These are phyloP conservation scores for Lentinula aciculospora DNA, from an alignment of 768 basidiomycete species.

Conservation along the genomic window DNA sequence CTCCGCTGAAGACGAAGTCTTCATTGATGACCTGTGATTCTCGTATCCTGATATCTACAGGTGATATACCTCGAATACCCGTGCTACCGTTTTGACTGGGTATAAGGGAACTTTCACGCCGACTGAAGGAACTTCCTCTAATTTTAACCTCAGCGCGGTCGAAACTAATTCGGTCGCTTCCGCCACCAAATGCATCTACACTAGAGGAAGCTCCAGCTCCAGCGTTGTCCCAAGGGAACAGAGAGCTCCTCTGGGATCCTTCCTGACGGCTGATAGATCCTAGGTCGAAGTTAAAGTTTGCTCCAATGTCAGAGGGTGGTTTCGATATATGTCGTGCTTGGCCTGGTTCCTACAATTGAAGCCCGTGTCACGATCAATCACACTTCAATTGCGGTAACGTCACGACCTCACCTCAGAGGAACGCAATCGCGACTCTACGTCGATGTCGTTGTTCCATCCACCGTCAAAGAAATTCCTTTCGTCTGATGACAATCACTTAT, in stretches of 20 bases:
- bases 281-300: slow-evolving; percentile 40
- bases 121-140: slow-evolving; percentile 49
- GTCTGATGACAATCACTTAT: background rate
- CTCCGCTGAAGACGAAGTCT: slow-evolving; percentile 67
- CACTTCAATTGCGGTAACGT: too few species aligned
- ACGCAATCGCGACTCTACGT: slow-evolving; percentile 12
- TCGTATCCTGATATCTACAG: slow-evolving; percentile 33
- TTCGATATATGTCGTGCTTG: slow-evolving; percentile 74
- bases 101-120: slow-evolving; percentile 51
- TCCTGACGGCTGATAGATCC: slow-evolving; percentile 29
- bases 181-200: slow-evolving; percentile 31
- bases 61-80: slow-evolving; percentile 44
- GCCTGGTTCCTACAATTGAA: slow-evolving; percentile 65
- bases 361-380: background rate
- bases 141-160: slow-evolving; percentile 48
- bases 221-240: slow-evolving; percentile 85
- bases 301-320: slow-evolving; percentile 44
- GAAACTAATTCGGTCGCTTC: slow-evolving; percentile 41
- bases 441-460: slow-evolving; percentile 1
- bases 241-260: slow-evolving; percentile 60
- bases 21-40: slow-evolving; percentile 44
- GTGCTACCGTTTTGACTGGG: slow-evolving; percentile 42
- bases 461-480: background rate
- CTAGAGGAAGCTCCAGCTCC: slow-evolving; percentile 56
- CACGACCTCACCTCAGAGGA: slow-evolving; percentile 58